Conservation (phyloP, 148 eudicot species). For the Amaranthus cruentus region DNA sequence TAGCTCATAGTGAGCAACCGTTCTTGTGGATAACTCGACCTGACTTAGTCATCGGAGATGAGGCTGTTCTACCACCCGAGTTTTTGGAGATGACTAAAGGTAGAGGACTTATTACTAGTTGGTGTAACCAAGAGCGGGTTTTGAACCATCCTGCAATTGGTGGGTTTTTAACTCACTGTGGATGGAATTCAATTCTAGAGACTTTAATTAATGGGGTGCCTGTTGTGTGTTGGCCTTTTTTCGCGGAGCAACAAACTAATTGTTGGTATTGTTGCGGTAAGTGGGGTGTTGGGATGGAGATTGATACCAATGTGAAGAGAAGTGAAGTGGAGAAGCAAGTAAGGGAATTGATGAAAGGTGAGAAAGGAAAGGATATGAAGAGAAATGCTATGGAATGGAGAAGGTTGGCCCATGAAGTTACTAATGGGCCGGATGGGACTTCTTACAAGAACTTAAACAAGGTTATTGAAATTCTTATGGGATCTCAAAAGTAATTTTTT, state of each 20-base stretch:
- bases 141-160: conserved; percentile 26
- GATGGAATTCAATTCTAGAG: conserved; percentile 31
- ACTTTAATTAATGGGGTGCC: conserved; percentile 27
- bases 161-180: conserved; percentile 34
- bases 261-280: conserved; percentile 28
- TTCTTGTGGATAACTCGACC: conserved; percentile 37
- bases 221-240: conserved; percentile 36
- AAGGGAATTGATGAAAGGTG: conserved; percentile 26
- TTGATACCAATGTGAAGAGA: conserved; percentile 27
- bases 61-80: conserved; percentile 22
- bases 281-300: conserved; percentile 35
- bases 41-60: conserved; percentile 16
- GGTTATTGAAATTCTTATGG: conserved; percentile 12
- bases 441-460: conserved; percentile 23
- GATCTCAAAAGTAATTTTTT: background rate
- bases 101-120: conserved; percentile 11
- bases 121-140: conserved; percentile 37
- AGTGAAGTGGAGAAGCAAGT: conserved; percentile 27
- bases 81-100: conserved; percentile 20
- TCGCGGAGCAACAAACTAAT: conserved; percentile 36
- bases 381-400: conserved; percentile 21
- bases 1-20: conserved; percentile 26
- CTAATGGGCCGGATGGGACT: conserved; percentile 14
- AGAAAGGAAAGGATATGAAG: conserved; percentile 31
- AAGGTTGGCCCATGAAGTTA: conserved; percentile 20